A percentile compares a stretch with the other conserved stretches of the same genome.
These are phyloP conservation scores for Cryoendolithus antarcticus DNA, from an alignment of 2,329 filamentous ascomycete genomes.

Conservation along the genomic window DNA sequence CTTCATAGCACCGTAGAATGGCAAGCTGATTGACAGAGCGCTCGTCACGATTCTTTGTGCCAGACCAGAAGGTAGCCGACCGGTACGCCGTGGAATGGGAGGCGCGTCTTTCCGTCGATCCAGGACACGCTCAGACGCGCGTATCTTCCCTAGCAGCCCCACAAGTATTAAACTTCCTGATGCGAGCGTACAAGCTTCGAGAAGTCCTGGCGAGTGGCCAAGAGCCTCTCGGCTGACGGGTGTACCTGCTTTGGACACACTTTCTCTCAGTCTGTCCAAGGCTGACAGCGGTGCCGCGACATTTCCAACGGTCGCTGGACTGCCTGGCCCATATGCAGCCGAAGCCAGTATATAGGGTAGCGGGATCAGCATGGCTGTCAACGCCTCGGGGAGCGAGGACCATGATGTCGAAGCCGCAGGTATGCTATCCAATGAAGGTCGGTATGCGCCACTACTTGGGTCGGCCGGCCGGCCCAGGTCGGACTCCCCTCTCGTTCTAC, in stretches of 20 bases:
- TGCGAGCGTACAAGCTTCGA: slow-evolving; percentile 34
- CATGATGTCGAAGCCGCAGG: slow-evolving; percentile 12
- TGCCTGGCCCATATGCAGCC: slow-evolving; percentile 28
- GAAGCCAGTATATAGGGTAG: slow-evolving; percentile 37
- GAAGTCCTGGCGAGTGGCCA: slow-evolving; percentile 16
- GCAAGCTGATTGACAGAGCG: slow-evolving; percentile 26
- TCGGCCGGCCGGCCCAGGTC: slow-evolving; percentile 28
- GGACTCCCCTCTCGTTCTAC: slow-evolving; percentile 32
- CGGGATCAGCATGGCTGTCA: slow-evolving; percentile 39
- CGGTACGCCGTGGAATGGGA: slow-evolving; percentile 7
- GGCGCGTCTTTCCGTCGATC: slow-evolving; percentile 19
- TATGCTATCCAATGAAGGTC: slow-evolving; percentile 9
- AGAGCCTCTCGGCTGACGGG: slow-evolving; percentile 6
- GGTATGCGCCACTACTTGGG: slow-evolving; percentile 8
- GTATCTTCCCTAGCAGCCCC: slow-evolving; percentile 27
- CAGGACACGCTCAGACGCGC: slow-evolving; percentile 16
- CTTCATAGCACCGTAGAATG: slow-evolving; percentile 44
- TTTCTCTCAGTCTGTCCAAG: slow-evolving; percentile 17
- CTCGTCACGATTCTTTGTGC: slow-evolving; percentile 7
- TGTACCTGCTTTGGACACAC: slow-evolving; percentile 7
- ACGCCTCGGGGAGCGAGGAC: slow-evolving; percentile 32
- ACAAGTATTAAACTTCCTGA: slow-evolving; percentile 34
- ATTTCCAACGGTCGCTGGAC: slow-evolving; percentile 8
- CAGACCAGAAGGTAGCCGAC: slow-evolving; percentile 3
- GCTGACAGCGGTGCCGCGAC: slow-evolving; percentile 19